A percentile compares a stretch with the other conserved stretches of the same genome.
These are phyloP conservation scores for Suillus americanus DNA, from an alignment of 768 basidiomycete genomes.

Conservation along the genomic window DNA sequence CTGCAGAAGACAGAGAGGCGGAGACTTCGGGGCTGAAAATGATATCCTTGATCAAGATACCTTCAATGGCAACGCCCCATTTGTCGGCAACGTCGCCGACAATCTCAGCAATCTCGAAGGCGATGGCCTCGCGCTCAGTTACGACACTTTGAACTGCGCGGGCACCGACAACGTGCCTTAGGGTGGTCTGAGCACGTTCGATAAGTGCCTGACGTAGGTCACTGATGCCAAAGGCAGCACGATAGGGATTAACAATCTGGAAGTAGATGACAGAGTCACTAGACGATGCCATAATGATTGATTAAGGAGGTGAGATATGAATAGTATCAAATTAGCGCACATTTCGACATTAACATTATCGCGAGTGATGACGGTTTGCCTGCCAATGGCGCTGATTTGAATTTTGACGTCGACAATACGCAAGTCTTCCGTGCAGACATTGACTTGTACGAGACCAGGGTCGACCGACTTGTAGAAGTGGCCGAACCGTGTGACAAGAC, in stretches of 20 bases:
- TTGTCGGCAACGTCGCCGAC: conserved; percentile 90
- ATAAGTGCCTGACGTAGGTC: conserved; percentile 85
- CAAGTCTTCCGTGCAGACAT: conserved; percentile 90
- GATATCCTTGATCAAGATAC: conserved; percentile 93
- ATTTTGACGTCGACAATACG: conserved; percentile 93
- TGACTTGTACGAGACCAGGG: conserved; percentile 88
- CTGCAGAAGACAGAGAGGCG: conserved; percentile 89
- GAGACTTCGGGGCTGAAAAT: conserved; percentile 91
- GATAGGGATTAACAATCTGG: conserved; percentile 88
- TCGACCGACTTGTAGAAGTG: conserved; percentile 97
- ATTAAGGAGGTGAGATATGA: conserved; percentile 1
- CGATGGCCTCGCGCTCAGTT: conserved; percentile 95
- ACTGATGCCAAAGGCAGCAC: conserved; percentile 90
- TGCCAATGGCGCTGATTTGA: conserved; percentile 85
- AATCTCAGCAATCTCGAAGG: conserved; percentile 95
- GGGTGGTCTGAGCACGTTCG: conserved; percentile 89
- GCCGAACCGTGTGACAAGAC: conserved; percentile 90
- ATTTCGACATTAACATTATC: conserved; percentile 97
- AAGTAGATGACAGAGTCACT: conserved; percentile 94
- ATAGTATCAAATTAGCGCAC: conserved; percentile 42
- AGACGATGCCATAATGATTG: conserved; percentile 14
- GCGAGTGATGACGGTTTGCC: conserved; percentile 89
- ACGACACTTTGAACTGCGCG: conserved; percentile 94
- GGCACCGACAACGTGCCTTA: conserved; percentile 96
- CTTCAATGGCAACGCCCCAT: conserved; percentile 97